These are phyloP conservation scores for Excoecaria cochinchinensis DNA, from an alignment of 345 rosid genomes.

Conservation along the genomic window DNA sequence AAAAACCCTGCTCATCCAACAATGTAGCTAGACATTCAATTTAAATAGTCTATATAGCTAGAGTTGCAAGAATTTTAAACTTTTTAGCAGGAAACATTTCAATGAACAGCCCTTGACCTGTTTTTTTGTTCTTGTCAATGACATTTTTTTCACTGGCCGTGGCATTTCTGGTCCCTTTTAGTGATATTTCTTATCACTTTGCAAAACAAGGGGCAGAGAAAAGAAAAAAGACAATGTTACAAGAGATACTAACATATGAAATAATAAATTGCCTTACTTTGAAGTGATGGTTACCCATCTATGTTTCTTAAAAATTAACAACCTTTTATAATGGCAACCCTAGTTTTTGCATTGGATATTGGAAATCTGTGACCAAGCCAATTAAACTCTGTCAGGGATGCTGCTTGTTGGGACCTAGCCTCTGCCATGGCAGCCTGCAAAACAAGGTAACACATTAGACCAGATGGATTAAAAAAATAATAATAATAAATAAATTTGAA, in stretches of 20 bases:
- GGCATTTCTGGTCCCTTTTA: background rate
- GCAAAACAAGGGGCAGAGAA: background rate
- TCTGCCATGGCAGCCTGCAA: slow-evolving; percentile 94
- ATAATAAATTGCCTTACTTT: background rate
- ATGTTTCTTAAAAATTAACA: slow-evolving; percentile 2
- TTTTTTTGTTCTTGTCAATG: background rate
- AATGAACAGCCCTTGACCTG: background rate
- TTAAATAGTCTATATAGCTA: background rate
- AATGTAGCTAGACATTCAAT: background rate
- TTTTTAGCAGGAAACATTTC: background rate
- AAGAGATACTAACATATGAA: background rate
- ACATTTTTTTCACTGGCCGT: background rate
- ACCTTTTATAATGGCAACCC: slow-evolving; percentile 95
- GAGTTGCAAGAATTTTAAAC: background rate
- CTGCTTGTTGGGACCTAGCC: slow-evolving; percentile 98
- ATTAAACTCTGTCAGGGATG: slow-evolving; percentile 87
- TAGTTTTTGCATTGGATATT: slow-evolving; percentile 86
- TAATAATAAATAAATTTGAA: background rate
- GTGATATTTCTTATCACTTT: background rate
- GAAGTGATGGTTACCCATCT: background rate
- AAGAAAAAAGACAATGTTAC: background rate
- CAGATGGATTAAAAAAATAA: background rate
- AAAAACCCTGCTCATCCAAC: background rate
- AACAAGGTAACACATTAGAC: background rate
- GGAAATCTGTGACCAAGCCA: slow-evolving; percentile 98